Evolutionary conservation across 2,329 filamentous ascomycete genomes (phyloP).

Genomic region (Purpureocillium takamizusanense): DNA sequence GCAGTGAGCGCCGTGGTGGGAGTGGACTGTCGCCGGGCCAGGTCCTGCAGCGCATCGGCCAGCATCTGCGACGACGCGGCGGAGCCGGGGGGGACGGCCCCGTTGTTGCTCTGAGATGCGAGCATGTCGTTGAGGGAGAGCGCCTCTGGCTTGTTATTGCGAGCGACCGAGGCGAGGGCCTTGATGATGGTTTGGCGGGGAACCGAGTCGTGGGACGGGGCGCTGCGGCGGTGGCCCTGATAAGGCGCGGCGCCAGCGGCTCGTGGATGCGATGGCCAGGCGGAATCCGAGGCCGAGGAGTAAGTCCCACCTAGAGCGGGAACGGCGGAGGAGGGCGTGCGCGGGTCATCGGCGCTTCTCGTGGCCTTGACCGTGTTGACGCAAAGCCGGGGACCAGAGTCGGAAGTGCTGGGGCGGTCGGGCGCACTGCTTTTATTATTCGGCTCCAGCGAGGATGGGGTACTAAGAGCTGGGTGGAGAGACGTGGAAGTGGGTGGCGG

Average conservation of each 20-base stretch:
- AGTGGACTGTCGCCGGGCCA: slow-evolving; percentile 32
- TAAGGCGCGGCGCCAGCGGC: no score
- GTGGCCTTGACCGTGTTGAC: slow-evolving; percentile 12
- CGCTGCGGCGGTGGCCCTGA: slow-evolving; percentile 33
- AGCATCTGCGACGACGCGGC: slow-evolving; percentile 51
- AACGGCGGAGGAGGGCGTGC: slow-evolving; percentile 13
- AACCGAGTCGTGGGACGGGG: slow-evolving; percentile 51
- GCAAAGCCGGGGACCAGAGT: slow-evolving; percentile 9
- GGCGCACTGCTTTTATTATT: slow-evolving; percentile 6
- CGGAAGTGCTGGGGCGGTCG: slow-evolving; percentile 10
- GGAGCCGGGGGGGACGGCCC: slow-evolving; percentile 29
- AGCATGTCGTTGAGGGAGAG: slow-evolving; percentile 55
- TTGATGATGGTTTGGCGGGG: slow-evolving; percentile 78
- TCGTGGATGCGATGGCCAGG: no score
- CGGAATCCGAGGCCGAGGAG: background rate
- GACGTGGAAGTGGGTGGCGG: slow-evolving; percentile 31
- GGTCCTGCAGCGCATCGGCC: slow-evolving; percentile 48
- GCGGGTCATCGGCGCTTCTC: slow-evolving; percentile 8
- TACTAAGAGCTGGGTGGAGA: slow-evolving; percentile 40
- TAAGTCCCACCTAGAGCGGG: slow-evolving; percentile 16
- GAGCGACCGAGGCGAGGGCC: slow-evolving; percentile 60
- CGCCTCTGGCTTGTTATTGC: slow-evolving; percentile 52
- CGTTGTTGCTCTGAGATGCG: slow-evolving; percentile 29
- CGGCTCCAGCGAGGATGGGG: slow-evolving; percentile 3
- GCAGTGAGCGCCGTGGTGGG: slow-evolving; percentile 41